Conservation (phyloP, 2,329 filamentous ascomycete species). For the Paecilomyces sp. region DNA sequence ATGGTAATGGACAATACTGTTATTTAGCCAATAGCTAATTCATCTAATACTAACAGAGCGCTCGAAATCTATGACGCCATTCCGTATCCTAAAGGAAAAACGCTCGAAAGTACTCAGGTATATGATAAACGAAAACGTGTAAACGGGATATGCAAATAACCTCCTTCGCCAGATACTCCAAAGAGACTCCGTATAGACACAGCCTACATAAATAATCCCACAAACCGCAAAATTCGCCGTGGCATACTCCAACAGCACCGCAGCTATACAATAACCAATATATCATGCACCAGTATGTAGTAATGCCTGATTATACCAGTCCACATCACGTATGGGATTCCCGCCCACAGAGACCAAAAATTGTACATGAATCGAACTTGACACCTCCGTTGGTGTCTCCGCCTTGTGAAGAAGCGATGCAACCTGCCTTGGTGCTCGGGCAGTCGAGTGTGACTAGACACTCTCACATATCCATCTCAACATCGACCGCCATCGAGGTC, state of each 20-base stretch:
- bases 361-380: neutral
- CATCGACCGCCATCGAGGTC: conserved; percentile 11
- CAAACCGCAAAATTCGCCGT: neutral
- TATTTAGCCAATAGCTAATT: neutral
- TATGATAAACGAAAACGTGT: neutral
- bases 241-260: neutral
- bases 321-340: neutral
- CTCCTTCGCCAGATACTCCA: neutral
- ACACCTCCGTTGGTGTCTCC: neutral
- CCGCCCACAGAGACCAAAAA: neutral
- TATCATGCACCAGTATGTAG: neutral
- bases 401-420: too few relatives aligned
- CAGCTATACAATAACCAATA: neutral
- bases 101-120: too few relatives aligned
- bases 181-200: neutral
- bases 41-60: neutral
- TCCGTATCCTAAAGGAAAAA: neutral
- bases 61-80: neutral
- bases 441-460: neutral
- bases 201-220: neutral
- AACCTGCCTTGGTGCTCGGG: too few relatives aligned
- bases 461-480: conserved; percentile 21
- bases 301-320: neutral
- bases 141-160: neutral
- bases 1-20: too few relatives aligned